These are phyloP conservation scores for Colletotrichum navitas DNA, from an alignment of 2,329 filamentous ascomycete species.

Conservation along the genomic window DNA sequence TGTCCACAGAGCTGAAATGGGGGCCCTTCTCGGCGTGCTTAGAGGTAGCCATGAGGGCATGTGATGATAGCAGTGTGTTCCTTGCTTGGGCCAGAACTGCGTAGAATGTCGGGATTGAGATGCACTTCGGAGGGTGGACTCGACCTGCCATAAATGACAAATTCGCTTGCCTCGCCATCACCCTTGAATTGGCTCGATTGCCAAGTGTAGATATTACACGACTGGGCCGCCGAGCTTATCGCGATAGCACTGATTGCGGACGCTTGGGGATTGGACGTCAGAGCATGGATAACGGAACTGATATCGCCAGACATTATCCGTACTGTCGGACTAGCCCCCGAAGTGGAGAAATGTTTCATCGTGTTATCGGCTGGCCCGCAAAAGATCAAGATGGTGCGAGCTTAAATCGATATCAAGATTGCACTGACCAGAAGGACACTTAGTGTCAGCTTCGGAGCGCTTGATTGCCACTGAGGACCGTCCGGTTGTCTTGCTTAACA, in stretches of 20 bases:
- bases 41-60: not conserved
- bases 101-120: not conserved
- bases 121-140: not conserved
- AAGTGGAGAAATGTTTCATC: not conserved
- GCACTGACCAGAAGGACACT: not conserved
- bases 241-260: not conserved
- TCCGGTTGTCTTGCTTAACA: not conserved
- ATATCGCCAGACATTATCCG: not conserved
- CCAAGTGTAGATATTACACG: not conserved
- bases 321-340: not conserved
- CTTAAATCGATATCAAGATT: not conserved
- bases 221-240: not conserved
- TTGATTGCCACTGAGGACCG: not conserved
- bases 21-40: not conserved
- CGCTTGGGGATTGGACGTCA: not conserved
- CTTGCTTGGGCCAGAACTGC: not conserved
- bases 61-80: not conserved
- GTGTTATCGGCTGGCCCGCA: not conserved
- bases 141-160: not conserved
- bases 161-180: not conserved
- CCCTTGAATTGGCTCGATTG: not conserved
- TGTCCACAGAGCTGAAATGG: not conserved
- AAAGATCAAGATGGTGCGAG: not conserved
- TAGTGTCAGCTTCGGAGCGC: not conserved
- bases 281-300: not conserved